These are phyloP conservation scores for Chlamydomonas sphaeroides DNA, from an alignment of 139 green algal genomes.

Conservation along the genomic window DNA sequence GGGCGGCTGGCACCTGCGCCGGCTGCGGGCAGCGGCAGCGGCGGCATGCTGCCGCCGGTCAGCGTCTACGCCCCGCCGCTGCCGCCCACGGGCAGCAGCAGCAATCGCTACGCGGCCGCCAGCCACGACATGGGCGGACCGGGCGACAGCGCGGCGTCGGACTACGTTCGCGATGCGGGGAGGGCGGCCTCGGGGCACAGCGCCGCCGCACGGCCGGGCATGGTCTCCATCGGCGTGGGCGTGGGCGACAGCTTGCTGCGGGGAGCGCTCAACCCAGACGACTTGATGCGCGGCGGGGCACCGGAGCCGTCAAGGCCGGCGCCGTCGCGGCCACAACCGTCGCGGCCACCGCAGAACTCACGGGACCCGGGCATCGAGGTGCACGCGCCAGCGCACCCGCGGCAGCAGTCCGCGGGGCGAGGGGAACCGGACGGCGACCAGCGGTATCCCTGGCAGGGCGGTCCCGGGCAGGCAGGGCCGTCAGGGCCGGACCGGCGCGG, in stretches of 20 bases:
- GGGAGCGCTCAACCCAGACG: slow-evolving; percentile 23
- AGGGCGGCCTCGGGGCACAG: background rate
- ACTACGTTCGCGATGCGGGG: background rate
- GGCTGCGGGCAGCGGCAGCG: background rate
- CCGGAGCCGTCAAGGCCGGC: no score
- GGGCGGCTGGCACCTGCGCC: background rate
- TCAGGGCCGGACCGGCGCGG: background rate
- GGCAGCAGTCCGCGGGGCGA: background rate
- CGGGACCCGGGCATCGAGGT: background rate
- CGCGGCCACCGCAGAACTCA: no score
- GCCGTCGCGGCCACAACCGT: no score
- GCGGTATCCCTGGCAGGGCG: slow-evolving; percentile 21
- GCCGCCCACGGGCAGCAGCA: background rate
- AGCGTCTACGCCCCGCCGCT: background rate
- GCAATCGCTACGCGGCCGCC: slow-evolving; percentile 10
- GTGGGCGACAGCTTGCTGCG: slow-evolving; percentile 51
- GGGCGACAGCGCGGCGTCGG: slow-evolving; percentile 25
- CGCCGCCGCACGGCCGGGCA: background rate
- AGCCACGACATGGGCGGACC: slow-evolving; percentile 1
- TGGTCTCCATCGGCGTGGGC: slow-evolving; percentile 48
- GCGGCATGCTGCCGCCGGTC: slow-evolving; percentile 13
- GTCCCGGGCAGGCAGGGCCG: background rate
- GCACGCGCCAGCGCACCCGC: background rate
- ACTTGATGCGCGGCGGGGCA: no score
- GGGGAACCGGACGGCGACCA: background rate